phyloP scores from a whole-genome alignment of 208 protist genomes.

The Naegleria gruberi region DNA sequence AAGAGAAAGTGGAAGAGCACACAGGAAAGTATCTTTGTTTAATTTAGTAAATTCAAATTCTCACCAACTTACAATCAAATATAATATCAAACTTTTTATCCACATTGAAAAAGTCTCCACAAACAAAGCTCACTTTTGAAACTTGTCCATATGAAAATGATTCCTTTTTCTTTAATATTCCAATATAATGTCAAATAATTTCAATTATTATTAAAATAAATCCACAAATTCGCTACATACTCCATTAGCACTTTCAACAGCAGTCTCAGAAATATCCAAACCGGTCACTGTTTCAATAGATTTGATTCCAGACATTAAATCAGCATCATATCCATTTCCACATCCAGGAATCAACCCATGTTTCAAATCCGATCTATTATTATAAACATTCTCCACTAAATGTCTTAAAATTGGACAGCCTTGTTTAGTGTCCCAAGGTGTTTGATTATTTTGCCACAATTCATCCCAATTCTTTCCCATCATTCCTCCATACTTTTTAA shows the following conservation, averaged over 20 bases:
- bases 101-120: background rate
- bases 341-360: background rate
- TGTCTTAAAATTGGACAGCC: background rate
- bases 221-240: background rate
- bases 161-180: background rate
- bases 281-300: background rate
- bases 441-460: background rate
- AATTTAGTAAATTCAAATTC: background rate
- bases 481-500: background rate
- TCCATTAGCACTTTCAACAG: background rate
- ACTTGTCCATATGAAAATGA: background rate
- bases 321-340: background rate
- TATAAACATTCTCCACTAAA: background rate
- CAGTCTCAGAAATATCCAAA: background rate
- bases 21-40: background rate
- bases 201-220: no score
- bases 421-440: background rate
- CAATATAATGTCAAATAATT: no score
- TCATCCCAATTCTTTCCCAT: background rate
- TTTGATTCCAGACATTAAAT: background rate
- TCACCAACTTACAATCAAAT: background rate
- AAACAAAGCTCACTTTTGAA: background rate
- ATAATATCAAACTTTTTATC: background rate
- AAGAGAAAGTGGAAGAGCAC: background rate
- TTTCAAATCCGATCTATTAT: background rate